Conservation (phyloP, 441 rosid species). For the Lepidium campestre region DNA sequence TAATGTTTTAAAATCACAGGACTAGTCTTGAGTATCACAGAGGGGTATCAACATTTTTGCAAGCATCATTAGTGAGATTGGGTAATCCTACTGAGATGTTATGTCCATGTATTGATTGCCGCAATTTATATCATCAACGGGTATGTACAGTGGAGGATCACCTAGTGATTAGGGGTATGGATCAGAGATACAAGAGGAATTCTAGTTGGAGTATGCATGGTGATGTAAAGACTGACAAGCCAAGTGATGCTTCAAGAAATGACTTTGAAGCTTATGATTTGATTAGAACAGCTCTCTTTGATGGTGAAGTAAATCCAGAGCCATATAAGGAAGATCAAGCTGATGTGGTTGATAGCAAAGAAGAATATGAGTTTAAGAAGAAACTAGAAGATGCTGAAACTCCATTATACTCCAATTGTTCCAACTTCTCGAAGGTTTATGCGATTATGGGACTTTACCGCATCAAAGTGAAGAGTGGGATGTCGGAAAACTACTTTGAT, state of each 20-base stretch:
- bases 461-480: too few relatives aligned
- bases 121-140: background rate
- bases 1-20: too few relatives aligned
- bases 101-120: background rate
- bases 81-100: background rate
- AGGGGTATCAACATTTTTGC: too few relatives aligned
- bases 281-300: background rate
- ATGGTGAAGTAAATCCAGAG: background rate
- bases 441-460: too few relatives aligned
- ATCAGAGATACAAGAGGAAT: too few relatives aligned
- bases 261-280: background rate
- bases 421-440: too few relatives aligned
- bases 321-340: background rate
- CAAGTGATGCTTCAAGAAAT: background rate
- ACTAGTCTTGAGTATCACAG: background rate
- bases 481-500: too few relatives aligned
- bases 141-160: too few relatives aligned
- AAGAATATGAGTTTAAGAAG: background rate
- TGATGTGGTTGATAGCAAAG: background rate
- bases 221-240: too few relatives aligned
- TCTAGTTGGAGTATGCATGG: too few relatives aligned
- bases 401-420: too few relatives aligned
- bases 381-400: background rate
- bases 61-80: background rate
- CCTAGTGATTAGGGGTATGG: too few relatives aligned